Conservation (phyloP, 2,329 filamentous ascomycete species). For the Colletotrichum simmondsii region DNA sequence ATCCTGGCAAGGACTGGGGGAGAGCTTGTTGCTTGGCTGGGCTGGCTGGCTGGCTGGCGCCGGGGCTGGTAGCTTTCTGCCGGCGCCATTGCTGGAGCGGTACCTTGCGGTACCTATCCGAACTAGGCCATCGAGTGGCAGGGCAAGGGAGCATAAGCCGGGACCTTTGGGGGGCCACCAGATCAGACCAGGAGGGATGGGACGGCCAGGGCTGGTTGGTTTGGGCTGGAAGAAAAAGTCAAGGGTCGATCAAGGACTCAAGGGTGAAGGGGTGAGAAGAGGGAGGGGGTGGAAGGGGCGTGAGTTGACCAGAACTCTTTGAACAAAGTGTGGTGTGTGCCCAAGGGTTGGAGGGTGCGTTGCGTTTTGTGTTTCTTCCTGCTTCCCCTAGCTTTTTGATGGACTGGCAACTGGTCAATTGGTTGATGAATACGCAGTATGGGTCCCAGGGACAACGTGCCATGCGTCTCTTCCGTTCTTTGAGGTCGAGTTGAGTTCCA, state of each 20-base stretch:
- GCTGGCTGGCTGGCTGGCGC: neutral
- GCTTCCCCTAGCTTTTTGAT: neutral
- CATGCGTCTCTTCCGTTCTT: neutral
- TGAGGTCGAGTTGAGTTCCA: neutral
- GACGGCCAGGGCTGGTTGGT: constrained; percentile 27
- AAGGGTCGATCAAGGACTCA: constrained; percentile 12
- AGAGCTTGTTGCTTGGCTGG: constrained; percentile 23
- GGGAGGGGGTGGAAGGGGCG: constrained; percentile 10
- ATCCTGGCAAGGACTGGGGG: neutral
- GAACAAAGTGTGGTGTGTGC: neutral
- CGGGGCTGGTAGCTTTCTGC: neutral
- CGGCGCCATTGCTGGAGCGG: constrained; percentile 7
- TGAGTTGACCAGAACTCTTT: neutral
- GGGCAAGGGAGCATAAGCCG: constrained; percentile 31
- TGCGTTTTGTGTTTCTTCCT: constrained; percentile 4
- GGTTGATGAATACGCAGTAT: neutral
- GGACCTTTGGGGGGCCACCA: constrained; percentile 26
- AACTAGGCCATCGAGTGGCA: constrained; percentile 17
- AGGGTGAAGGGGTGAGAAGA: neutral
- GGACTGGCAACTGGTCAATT: neutral
- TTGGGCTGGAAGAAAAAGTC: constrained; percentile 14
- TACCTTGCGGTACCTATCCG: constrained; percentile 18
- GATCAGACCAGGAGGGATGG: constrained; percentile 11
- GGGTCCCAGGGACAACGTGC: neutral
- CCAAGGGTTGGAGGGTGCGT: neutral